Base-by-base conservation (phyloP, 2,329 filamentous ascomycete species). In the Knufia fluminis region DNA sequence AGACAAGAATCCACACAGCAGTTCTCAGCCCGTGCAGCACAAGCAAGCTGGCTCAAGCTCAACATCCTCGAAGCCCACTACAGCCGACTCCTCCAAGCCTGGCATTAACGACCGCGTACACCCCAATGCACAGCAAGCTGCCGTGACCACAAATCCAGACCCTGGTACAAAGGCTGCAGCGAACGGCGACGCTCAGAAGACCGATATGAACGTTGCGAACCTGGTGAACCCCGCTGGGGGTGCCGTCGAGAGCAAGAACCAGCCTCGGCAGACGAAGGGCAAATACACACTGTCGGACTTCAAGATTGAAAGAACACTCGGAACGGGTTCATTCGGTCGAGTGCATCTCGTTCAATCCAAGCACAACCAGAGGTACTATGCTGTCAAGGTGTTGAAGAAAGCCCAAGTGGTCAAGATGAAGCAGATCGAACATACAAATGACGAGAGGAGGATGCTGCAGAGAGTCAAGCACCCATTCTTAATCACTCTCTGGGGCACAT, bases 391-490 rank as follows among this genome's bases (percentile, higher is more conserved):
- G 57, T 73, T 98, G 69, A 98, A 98, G 69, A 98, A 98, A 77
- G 83, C 83, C 43, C 92, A 98, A 71, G 91, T 98, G 48, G 89
- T 98, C 68, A 95, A 95, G 75, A 97, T 98, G 92, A 98, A 98
- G 79, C 92, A 98, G 70, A 89, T 98, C 53, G 92, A 98, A 70
- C 92, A 98, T 71, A 98, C 92, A 59, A 98, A 98, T 64, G 92
- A 98, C 69, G 92, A 98, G 73, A 79, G 92, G 58, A 82, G 80
- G 61, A 98, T 98, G 92, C 73, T 98, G 62, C 86, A 88, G 66
- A 86, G 94, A 66, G 92, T 97, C 66, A 94, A 96, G 68, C 91
- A 98, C 69, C 90, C 92, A 10, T 98, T 98, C 71, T 75, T 98
- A 56, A 92, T 98, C 65, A 98, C 92, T 1, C 75, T 98, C 35